Base-by-base conservation (phyloP, 2,329 filamentous ascomycete genomes). In the Grosmannia serpens region DNA sequence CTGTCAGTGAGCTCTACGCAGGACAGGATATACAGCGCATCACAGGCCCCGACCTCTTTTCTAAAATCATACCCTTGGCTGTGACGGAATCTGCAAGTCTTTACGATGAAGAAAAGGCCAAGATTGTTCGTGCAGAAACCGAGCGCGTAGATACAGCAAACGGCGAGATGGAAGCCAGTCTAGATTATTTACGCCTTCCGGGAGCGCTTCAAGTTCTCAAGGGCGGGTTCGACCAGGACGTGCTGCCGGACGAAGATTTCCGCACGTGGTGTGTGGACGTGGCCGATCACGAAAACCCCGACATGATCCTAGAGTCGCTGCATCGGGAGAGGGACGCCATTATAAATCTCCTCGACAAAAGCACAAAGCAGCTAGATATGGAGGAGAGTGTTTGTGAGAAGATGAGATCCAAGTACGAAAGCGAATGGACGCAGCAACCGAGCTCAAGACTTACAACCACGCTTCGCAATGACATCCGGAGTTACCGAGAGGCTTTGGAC, bases 341-440 rank as follows among this genome's bases (percentile, higher is more conserved):
- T 15, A 70, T 89, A 29, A 77, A 78, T 3, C 81, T 84, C 3
- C 72, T 99, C 58, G 91, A 96, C 59, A 83, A 82, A 59, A 89
- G 89, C 65, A 85, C 86, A 58, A 95, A 95, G 70, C 88, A 95
- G 67, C 75, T 99, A 49, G 94, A 99, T 65, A 91, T 94, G 84
- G 94, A 99, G 71, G 95, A 97, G 73, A 95, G 89, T 58, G 89
- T 97, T 0, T 99, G 94, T 70, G 94, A 99, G 71, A 99, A 97
- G 77, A 99, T 99, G 94, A 84, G 94, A 53, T 95, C 91, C 15
- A 99, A 99, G 70, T 97, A 97, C 69, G 91, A 92, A 58, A 81
- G 80, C 31, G 92, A 97, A 58, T 99, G 94, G 94, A 96, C 90
- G 22, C 94, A 99, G 67, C 94, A 99, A 67, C 94, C 94, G 13